Percentiles rank a stretch among this genome's conserved stretches.
Conservation (phyloP, 176 grass and related monocot genomes). For the Cenchrus purpureus region DNA sequence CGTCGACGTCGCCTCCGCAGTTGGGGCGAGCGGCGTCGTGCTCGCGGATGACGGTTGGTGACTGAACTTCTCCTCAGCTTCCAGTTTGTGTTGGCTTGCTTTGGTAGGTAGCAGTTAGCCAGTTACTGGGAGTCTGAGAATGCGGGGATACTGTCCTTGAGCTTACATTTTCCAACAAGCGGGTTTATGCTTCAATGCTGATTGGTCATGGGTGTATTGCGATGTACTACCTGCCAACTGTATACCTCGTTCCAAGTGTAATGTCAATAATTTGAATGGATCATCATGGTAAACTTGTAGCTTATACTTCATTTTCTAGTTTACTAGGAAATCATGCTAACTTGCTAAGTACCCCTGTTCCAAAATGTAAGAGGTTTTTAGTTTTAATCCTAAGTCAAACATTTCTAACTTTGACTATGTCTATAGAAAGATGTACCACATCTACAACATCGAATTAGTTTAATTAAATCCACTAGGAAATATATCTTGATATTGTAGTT, state of each 20-base stretch:
- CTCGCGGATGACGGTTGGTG: slow-evolving; percentile 87
- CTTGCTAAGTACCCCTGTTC: neutral
- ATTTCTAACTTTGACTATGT: neutral
- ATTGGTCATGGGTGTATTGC: neutral
- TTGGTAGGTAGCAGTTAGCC: neutral
- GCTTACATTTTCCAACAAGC: slow-evolving; percentile 22
- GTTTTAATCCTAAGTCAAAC: neutral
- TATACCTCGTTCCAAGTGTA: neutral
- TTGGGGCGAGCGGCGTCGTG: slow-evolving; percentile 87
- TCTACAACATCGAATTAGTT: neutral
- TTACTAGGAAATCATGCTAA: neutral
- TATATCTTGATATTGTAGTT: neutral
- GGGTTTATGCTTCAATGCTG: slow-evolving; percentile 4
- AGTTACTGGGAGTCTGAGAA: neutral
- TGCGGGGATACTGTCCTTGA: neutral
- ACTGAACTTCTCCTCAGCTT: slow-evolving; percentile 6
- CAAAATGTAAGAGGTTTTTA: neutral
- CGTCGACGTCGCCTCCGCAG: slow-evolving; percentile 81
- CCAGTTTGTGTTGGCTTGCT: slow-evolving; percentile 16
- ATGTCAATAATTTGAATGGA: neutral
- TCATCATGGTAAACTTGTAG: neutral
- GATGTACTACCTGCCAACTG: neutral
- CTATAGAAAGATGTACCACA: neutral
- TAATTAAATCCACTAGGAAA: neutral
- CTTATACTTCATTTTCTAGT: neutral